These are phyloP conservation scores for Gentiana straminea DNA, from an alignment of 257 asterid species.

Conservation along the genomic window DNA sequence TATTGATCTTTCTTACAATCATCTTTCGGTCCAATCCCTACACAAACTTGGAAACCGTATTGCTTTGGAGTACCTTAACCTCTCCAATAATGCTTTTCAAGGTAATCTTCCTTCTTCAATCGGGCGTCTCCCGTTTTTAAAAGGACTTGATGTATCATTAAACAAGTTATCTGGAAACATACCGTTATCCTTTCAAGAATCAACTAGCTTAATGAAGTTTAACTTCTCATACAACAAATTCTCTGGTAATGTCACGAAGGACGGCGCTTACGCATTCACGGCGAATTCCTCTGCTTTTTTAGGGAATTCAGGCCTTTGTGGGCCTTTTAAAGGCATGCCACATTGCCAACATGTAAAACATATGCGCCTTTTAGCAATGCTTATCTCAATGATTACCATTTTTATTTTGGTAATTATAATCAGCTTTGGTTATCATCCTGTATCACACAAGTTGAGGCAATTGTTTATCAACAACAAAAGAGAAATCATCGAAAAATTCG, in stretches of 20 bases:
- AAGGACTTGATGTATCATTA: constrained; percentile 46
- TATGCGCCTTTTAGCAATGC: constrained; percentile 47
- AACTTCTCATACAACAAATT: constrained; percentile 61
- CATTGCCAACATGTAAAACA: constrained; percentile 26
- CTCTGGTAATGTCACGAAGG: constrained; percentile 32
- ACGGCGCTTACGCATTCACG: constrained; percentile 44
- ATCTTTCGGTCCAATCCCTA: constrained; percentile 43
- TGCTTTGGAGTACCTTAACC: constrained; percentile 53
- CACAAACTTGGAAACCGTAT: constrained; percentile 76
- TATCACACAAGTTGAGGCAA: constrained; percentile 24
- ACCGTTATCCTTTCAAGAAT: constrained; percentile 34
- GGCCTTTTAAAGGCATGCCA: constrained; percentile 36
- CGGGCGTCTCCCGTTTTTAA: constrained; percentile 49
- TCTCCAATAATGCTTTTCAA: constrained; percentile 33
- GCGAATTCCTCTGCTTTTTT: constrained; percentile 36
- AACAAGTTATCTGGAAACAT: constrained; percentile 44
- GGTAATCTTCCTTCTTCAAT: constrained; percentile 47
- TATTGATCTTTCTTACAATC: constrained; percentile 57
- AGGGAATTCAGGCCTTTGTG: constrained; percentile 50
- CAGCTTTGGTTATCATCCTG: constrained; percentile 47
- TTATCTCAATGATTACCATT: constrained; percentile 51
- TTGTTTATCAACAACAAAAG: constrained; percentile 16
- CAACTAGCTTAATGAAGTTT: constrained; percentile 32
- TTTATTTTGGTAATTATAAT: constrained; percentile 48
- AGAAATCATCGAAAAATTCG: neutral